phyloP scores from a whole-genome alignment of 768 basidiomycete genomes.

The Boletus tylopilopsis region DNA sequence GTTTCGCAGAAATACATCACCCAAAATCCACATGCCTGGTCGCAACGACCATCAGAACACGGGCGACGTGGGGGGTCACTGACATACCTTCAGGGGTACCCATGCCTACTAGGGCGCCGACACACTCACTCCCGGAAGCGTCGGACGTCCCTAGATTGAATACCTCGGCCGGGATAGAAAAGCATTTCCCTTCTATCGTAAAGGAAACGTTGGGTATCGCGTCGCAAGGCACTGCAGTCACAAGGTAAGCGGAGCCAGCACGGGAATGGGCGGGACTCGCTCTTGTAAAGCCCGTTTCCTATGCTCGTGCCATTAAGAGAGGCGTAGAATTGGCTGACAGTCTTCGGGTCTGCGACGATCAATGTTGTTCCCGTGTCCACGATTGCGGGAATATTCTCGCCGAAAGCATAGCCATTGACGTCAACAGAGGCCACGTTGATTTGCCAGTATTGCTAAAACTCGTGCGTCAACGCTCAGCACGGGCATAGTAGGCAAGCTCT shows the following conservation, averaged over 20 bases:
- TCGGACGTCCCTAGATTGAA: constrained; percentile 36
- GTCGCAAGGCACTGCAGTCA: constrained; percentile 22
- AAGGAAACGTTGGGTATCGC: constrained; percentile 30
- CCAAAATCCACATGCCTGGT: constrained; percentile 33
- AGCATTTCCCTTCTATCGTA: constrained; percentile 31
- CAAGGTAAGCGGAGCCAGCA: constrained; percentile 1
- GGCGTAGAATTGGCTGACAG: constrained; percentile 31
- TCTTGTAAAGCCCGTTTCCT: constrained; percentile 37
- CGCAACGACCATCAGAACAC: neutral
- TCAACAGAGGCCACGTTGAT: constrained; percentile 13
- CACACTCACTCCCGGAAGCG: constrained; percentile 8
- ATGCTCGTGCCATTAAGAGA: constrained; percentile 28
- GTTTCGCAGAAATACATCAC: constrained; percentile 41
- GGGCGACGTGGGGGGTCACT: too few relatives aligned
- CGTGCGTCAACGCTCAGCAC: neutral
- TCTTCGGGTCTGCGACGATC: constrained; percentile 39
- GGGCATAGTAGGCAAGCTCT: neutral
- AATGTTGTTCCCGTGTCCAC: constrained; percentile 52
- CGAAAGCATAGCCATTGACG: constrained; percentile 21
- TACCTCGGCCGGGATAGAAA: constrained; percentile 27
- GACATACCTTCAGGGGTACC: constrained; percentile 22
- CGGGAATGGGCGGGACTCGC: constrained; percentile 1
- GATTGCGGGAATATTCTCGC: constrained; percentile 10
- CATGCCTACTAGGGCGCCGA: constrained; percentile 16
- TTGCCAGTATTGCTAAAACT: constrained; percentile 23